Conservation (phyloP, 768 basidiomycete genomes). For the Tubosaeta sp. region DNA sequence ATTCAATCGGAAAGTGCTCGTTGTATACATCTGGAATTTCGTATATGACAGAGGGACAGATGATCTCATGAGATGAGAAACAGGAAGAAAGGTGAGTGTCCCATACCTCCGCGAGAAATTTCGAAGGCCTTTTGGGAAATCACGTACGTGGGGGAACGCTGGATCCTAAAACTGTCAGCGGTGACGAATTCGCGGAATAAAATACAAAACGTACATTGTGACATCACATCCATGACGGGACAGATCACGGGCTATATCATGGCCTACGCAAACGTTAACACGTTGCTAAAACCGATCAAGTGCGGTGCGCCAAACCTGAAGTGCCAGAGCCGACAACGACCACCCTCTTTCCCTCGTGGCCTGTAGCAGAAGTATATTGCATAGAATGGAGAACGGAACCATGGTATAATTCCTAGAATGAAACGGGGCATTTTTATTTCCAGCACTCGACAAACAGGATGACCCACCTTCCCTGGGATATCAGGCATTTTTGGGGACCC, state of each 20-base stretch:
- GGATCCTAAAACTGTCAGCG: slow-evolving; percentile 15
- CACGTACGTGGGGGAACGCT: slow-evolving; percentile 29
- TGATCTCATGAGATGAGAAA: not conserved
- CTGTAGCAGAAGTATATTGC: slow-evolving; percentile 40
- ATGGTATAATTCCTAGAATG: slow-evolving; percentile 42
- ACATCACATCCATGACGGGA: slow-evolving; percentile 26
- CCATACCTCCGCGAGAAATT: slow-evolving; percentile 13
- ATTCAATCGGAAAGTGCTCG: slow-evolving; percentile 22
- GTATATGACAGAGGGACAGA: not conserved
- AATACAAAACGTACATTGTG: slow-evolving; percentile 14
- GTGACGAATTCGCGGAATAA: slow-evolving; percentile 16
- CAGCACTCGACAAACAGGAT: not conserved
- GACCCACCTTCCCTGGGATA: slow-evolving; percentile 38
- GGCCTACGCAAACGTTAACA: slow-evolving; percentile 17
- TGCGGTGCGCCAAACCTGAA: slow-evolving; percentile 36
- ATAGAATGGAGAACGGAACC: slow-evolving; percentile 55
- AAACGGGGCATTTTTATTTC: too few relatives aligned
- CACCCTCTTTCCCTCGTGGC: slow-evolving; percentile 56
- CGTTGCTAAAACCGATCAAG: slow-evolving; percentile 1
- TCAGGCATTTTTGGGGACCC: slow-evolving; percentile 44
- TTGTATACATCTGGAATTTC: slow-evolving; percentile 22
- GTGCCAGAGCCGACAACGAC: slow-evolving; percentile 63
- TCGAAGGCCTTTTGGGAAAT: slow-evolving; percentile 13
- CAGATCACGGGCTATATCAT: slow-evolving; percentile 38
- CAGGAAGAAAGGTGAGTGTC: not conserved